Evolutionary conservation across 2,329 filamentous ascomycete species (phyloP), one percentile per base, ranked within the genome.

Genomic region (Alternaria brassicae): DNA sequence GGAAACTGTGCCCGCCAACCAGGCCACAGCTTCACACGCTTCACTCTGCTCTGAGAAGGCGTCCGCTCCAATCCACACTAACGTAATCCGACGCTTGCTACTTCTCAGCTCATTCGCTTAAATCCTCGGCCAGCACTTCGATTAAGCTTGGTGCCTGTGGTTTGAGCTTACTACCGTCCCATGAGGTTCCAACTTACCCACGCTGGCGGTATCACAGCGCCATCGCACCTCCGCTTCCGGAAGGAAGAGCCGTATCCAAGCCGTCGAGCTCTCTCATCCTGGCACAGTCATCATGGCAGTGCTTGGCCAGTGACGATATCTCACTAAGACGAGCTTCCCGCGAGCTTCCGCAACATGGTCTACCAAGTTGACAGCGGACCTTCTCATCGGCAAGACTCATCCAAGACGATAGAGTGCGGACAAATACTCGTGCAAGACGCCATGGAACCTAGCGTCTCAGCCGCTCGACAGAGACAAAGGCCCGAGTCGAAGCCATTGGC

Each of bases 161-260:
- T 68, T 74, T 74, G 75, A 76, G 73, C 72, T 76, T 76, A 77
- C 72, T 39, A 66, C 56, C 59, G 66, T 71, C 58, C 65, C 68
- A 69, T 61, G 60, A 66, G 65, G 65, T 65, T 67, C 66, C 68
- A 58, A 62, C 59, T 64, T 63, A 63, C 58, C 68, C 72, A 72
- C 62, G 62, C 68, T 68, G 66, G 71, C 66, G 70, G 67, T 56
- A 69, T 57, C 42, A 54, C 61, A 60, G 47, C 54, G 40, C 52
- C 53, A 39, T 62, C 34, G 42, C 44, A 37, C 44, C 27, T 50
- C 52, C 64, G 45, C 42, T 55, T 60, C 45, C 34, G 45, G 53
- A 41, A 62, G 54, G 40, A 54, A 52, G 45, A 59, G 39, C 9
- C 51, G 40, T 37, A 28, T 34, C 52, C 37, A 12, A 36, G 50